Percentiles rank a stretch among this genome's conserved stretches.
Conservation (phyloP, 805 yeast species). For the Wickerhamomyces queroliae region DNA sequence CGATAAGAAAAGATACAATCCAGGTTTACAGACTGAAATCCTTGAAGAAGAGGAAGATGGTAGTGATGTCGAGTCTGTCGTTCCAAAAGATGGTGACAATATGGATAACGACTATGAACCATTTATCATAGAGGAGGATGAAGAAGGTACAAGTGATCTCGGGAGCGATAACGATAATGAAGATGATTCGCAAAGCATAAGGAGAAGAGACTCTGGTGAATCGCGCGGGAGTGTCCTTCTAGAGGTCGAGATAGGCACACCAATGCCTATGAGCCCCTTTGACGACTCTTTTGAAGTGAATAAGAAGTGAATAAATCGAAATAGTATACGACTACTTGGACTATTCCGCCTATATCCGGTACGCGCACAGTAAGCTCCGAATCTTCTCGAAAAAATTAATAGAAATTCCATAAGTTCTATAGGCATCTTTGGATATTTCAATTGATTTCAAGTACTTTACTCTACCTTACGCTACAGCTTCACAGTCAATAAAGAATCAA, state of each 20-base stretch:
- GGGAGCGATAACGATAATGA: conserved; percentile 7
- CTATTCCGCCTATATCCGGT: too few species aligned
- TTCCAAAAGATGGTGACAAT: conserved; percentile 1
- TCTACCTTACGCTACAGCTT: too few species aligned
- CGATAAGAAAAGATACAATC: conserved; percentile 7
- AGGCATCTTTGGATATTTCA: not conserved
- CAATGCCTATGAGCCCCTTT: conserved; percentile 9
- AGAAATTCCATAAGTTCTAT: too few species aligned
- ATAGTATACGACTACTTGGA: not conserved
- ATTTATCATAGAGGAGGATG: conserved; percentile 19
- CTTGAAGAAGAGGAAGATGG: conserved; percentile 16
- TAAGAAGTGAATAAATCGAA: not conserved
- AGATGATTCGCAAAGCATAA: conserved; percentile 1
- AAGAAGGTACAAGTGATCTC: conserved; percentile 6
- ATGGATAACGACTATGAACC: conserved; percentile 19
- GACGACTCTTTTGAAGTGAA: conserved; percentile 6
- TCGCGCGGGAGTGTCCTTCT: conserved; percentile 19
- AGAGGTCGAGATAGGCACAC: conserved; percentile 20
- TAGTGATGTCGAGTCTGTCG: conserved; percentile 5
- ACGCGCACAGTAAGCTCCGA: not conserved
- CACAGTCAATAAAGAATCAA: too few species aligned
- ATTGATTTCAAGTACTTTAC: not conserved
- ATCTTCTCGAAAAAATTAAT: not conserved
- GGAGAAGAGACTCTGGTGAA: conserved; percentile 4
- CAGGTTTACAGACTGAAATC: conserved; percentile 9